Percentiles rank a stretch among this genome's conserved stretches.
Evolutionary conservation across 2,329 filamentous ascomycete species (phyloP).

Genomic region (Aschersonia sp.): DNA sequence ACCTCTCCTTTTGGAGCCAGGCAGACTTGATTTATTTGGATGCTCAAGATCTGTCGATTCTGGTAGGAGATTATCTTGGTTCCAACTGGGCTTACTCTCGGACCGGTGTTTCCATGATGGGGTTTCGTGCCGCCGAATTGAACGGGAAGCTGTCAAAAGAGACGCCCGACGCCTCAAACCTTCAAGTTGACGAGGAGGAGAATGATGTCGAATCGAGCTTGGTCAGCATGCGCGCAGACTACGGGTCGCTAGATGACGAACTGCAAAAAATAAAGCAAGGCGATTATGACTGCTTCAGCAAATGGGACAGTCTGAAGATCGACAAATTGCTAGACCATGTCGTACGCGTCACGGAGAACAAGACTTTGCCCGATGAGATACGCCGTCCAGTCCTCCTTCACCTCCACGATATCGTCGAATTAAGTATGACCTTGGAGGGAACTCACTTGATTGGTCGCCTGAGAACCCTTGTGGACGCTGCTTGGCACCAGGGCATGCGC

Average conservation of each 20-base stretch:
- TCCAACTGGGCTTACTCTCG: constrained; percentile 36
- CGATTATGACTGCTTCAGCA: constrained; percentile 21
- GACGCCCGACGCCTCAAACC: constrained; percentile 19
- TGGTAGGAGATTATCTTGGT: constrained; percentile 56
- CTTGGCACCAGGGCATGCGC: constrained; percentile 55
- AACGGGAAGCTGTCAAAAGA: constrained; percentile 37
- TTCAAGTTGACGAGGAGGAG: constrained; percentile 17
- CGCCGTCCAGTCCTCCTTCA: constrained; percentile 52
- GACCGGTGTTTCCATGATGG: constrained; percentile 36
- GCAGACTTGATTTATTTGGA: constrained; percentile 56
- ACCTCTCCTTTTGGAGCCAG: constrained; percentile 42
- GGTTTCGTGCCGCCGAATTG: constrained; percentile 39
- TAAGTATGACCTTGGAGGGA: constrained; percentile 56
- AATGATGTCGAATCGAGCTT: constrained; percentile 18
- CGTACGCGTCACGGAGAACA: constrained; percentile 29
- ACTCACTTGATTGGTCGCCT: constrained; percentile 54
- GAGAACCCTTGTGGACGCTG: constrained; percentile 54
- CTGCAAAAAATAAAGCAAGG: constrained; percentile 26
- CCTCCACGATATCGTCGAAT: constrained; percentile 66
- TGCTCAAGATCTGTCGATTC: constrained; percentile 53
- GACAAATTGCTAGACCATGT: constrained; percentile 41
- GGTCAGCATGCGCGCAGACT: constrained; percentile 13
- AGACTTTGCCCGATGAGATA: constrained; percentile 13
- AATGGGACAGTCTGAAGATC: constrained; percentile 49
- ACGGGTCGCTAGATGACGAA: constrained; percentile 24